Evolutionary conservation across 1,284 basidiomycete species (phyloP).

Genomic region (Papiliotrema nemorosa): DNA sequence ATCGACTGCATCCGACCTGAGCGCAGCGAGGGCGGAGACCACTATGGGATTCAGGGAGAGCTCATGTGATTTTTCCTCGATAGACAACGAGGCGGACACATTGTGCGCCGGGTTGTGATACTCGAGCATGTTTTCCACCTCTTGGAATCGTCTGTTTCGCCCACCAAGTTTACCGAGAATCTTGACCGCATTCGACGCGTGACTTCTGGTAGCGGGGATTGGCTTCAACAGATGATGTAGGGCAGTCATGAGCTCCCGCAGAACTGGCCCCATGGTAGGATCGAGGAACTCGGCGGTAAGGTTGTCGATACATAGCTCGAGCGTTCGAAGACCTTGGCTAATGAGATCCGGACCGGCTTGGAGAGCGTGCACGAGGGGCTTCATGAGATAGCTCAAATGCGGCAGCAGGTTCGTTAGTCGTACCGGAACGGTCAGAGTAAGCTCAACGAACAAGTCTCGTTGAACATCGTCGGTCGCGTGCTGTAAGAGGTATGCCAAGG

Average conservation of each 20-base stretch:
- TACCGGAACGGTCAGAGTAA: constrained; percentile 94
- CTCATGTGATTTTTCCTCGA: constrained; percentile 65
- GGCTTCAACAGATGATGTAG: constrained; percentile 88
- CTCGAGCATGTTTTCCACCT: constrained; percentile 72
- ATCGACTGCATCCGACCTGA: constrained; percentile 60
- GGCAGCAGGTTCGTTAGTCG: constrained; percentile 94
- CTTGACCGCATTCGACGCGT: constrained; percentile 92
- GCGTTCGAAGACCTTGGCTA: constrained; percentile 90
- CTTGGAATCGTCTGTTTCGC: constrained; percentile 81
- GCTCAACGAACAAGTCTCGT: constrained; percentile 90
- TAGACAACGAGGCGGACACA: constrained; percentile 67
- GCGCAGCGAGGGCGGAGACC: constrained; percentile 64
- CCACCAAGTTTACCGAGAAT: constrained; percentile 97
- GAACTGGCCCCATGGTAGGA: constrained; percentile 88
- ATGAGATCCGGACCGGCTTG: constrained; percentile 85
- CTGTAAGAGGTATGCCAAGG: constrained; percentile 83
- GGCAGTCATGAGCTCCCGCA: constrained; percentile 92
- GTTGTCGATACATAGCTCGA: constrained; percentile 99
- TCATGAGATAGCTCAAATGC: constrained; percentile 94
- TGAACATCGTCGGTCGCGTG: constrained; percentile 67
- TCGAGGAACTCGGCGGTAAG: constrained; percentile 97
- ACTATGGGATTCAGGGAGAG: constrained; percentile 71
- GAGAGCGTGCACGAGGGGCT: constrained; percentile 87
- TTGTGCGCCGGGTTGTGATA: constrained; percentile 68
- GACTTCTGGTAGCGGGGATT: constrained; percentile 82